Percentiles rank a stretch among this genome's conserved stretches.
Conservation (phyloP, 2,329 filamentous ascomycete species). For the Fusarium metavorans region DNA sequence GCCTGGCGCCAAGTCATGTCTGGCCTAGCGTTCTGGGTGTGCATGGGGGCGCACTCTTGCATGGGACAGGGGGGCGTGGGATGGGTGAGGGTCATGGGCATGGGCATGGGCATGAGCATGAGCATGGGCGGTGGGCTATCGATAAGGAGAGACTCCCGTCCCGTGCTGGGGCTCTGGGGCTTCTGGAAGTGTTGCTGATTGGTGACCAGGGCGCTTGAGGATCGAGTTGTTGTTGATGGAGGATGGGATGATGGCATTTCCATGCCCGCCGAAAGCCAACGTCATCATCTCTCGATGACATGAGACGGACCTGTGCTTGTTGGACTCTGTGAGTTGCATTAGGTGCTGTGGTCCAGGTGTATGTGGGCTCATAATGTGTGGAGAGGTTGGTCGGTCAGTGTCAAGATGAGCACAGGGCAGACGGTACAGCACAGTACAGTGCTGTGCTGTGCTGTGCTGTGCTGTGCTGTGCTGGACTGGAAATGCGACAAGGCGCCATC, state of each 20-base stretch:
- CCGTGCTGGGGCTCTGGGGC: slow-evolving; percentile 15
- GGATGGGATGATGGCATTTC: slow-evolving; percentile 38
- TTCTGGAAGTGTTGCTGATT: slow-evolving; percentile 37
- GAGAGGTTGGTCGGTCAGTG: not conserved
- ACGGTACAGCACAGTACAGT: not conserved
- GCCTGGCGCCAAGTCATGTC: slow-evolving; percentile 32
- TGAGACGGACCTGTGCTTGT: slow-evolving; percentile 10
- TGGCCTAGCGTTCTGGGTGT: slow-evolving; percentile 31
- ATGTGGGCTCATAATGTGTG: slow-evolving; percentile 10
- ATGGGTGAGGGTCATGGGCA: slow-evolving; percentile 2
- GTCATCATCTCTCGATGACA: slow-evolving; percentile 34
- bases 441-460: not conserved
- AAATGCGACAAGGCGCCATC: slow-evolving; percentile 11
- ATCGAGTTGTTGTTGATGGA: slow-evolving; percentile 19
- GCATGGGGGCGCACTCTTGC: slow-evolving; percentile 26
- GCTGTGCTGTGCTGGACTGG: not conserved
- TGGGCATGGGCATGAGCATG: not conserved
- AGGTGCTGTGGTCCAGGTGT: slow-evolving; percentile 5
- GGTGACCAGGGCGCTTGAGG: slow-evolving; percentile 17
- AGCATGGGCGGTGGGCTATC: slow-evolving; percentile 31
- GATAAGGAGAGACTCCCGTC: slow-evolving; percentile 35
- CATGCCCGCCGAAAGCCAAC: slow-evolving; percentile 36
- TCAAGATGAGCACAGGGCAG: slow-evolving; percentile 17
- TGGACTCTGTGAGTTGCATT: slow-evolving; percentile 12
- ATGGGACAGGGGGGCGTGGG: slow-evolving; percentile 14